Evolutionary conservation across 1,139 yeast genomes (phyloP), one percentile per base, ranked within the genome.

Genomic region (Hyphopichia wangnamkhiaoensis): DNA sequence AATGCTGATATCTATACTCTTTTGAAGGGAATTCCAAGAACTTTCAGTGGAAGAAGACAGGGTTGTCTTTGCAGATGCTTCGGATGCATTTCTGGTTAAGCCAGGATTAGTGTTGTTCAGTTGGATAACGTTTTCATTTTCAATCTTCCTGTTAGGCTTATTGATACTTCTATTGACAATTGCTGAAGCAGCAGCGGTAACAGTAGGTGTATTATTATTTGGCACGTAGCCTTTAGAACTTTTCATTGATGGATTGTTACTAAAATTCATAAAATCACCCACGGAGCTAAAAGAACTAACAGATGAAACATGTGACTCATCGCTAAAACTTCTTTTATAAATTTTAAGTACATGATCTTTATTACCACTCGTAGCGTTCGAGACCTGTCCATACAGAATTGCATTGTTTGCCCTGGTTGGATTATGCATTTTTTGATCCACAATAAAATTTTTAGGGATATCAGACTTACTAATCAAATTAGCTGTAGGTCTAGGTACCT

Each of bases 21-120:
- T 55, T 45, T 68, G 73, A 7, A 67, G 43, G 1, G 74, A 67
- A 35, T 63, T 57, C 71, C 71, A 68, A 3, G 71, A 65, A 19
- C 38, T 31, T 23, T 16, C 34, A 31, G 34, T 29, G 19, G 34
- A 30, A 18, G 26, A 10, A 3, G 35, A 35, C 33, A 24, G 30
- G 9, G 25, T 4, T 3, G 38, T 31, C 9, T 19, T 35, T 4
- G 34, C 13, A 18, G 38, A 35, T 7, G 25, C 30, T 18, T 35
- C 27, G 17, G 38, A 35, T 3, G 5, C 16, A 12, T 33, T 21
- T 33, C 35, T 33, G 2, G 20, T 5, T 16, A 33, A 17, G 3
- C 12, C 10, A n/a, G n/a, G n/a, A n/a, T n/a, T n/a, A n/a, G n/a
- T n/a, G n/a, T n/a, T n/a, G n/a, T n/a, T n/a, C n/a, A n/a, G n/a